phyloP scores from a whole-genome alignment of 805 yeast genomes.

The Monosporozyma aerobia region DNA sequence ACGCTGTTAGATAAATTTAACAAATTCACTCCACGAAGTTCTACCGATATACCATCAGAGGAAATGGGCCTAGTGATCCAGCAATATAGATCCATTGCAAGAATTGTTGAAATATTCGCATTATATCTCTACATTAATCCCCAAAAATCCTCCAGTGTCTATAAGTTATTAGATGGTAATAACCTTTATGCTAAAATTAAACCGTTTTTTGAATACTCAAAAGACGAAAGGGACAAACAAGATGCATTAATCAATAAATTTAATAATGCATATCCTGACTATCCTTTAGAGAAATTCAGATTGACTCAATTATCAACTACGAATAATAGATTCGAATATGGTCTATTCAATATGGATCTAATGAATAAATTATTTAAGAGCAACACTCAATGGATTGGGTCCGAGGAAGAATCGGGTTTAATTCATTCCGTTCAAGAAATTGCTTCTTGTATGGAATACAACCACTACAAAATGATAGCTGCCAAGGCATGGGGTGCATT shows the following conservation, averaged over 20 bases:
- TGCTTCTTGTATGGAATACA: conserved; percentile 53
- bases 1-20: conserved; percentile 31
- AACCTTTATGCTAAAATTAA: conserved; percentile 28
- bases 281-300: conserved; percentile 43
- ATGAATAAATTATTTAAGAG: conserved; percentile 50
- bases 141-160: conserved; percentile 35
- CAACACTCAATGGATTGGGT: conserved; percentile 37
- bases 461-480: conserved; percentile 56
- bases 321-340: conserved; percentile 42
- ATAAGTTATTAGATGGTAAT: conserved; percentile 32
- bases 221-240: conserved; percentile 40
- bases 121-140: conserved; percentile 55
- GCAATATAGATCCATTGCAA: conserved; percentile 50
- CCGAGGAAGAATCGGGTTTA: conserved; percentile 24
- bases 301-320: conserved; percentile 37
- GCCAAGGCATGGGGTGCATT: conserved; percentile 76
- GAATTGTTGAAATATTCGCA: conserved; percentile 68
- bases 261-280: conserved; percentile 38
- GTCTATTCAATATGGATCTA: conserved; percentile 49
- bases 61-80: conserved; percentile 38
- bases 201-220: conserved; percentile 36
- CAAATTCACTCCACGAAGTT: conserved; percentile 22
- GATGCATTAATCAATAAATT: conserved; percentile 39
- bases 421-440: conserved; percentile 46
- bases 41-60: background rate